A percentile compares a stretch with the other conserved stretches of the same genome.
These are phyloP conservation scores for Solanum habrochaites DNA, from an alignment of 257 asterid genomes.

Conservation along the genomic window DNA sequence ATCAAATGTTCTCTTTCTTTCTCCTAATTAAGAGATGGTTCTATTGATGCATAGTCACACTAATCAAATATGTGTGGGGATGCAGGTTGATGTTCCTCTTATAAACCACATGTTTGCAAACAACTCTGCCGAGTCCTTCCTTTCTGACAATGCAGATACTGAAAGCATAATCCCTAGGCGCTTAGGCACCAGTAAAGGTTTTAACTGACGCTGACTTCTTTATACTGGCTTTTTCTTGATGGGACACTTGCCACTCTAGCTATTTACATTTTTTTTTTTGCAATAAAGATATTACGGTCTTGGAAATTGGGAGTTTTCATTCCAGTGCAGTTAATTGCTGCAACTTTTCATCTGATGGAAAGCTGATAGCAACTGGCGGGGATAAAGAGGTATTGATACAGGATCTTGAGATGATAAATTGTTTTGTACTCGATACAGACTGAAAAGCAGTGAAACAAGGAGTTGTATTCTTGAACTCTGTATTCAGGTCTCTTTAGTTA, in stretches of 20 bases:
- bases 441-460: neutral
- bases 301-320: slow-evolving; percentile 8
- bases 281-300: slow-evolving; percentile 3
- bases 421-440: neutral
- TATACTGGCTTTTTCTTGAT: neutral
- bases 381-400: slow-evolving; percentile 9
- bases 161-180: neutral
- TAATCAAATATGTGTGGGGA: neutral
- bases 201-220: neutral
- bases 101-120: slow-evolving; percentile 4
- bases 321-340: slow-evolving; percentile 8
- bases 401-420: neutral
- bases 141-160: slow-evolving; percentile 1
- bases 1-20: neutral
- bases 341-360: slow-evolving; percentile 18
- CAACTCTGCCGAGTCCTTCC: slow-evolving; percentile 7
- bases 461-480: neutral
- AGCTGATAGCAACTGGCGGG: slow-evolving; percentile 18
- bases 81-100: slow-evolving; percentile 15
- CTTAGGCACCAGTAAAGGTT: slow-evolving; percentile 11
- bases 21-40: neutral
- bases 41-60: neutral
- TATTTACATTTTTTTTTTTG: neutral
- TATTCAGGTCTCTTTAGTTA: neutral
- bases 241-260: neutral